Base-by-base conservation (phyloP, 192 early-diverging fungal species). In the Irineochytrium annulatum region DNA sequence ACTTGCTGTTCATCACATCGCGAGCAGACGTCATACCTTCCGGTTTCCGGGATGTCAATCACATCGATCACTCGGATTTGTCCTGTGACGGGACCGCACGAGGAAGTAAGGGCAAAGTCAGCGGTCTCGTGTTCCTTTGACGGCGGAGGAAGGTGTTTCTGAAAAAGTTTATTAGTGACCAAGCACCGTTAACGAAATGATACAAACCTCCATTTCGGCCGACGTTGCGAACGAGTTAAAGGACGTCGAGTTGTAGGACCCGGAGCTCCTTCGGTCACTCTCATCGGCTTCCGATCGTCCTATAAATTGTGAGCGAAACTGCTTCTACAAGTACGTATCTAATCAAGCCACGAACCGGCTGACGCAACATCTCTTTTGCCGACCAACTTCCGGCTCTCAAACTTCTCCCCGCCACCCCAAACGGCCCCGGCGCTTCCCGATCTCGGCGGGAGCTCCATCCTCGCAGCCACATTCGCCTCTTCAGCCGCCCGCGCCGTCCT, bases 1-100 rank as follows among this genome's bases (percentile, higher is more conserved):
- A 20, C 52, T 44, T 72, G 55, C n/a, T 53, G 32, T 14, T 61
- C 5, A 39, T 17, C 59, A 43, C 34, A 24, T 48, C 46, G 33
- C 20, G 27, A 43, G 31, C 54, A 37, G 24, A 49, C 46, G 17
- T 49, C 6, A 24, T 65, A 72, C 65, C 69, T 35, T 24, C 59
- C 70, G 44, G 63, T 65, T 41, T 54, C 52, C n/a, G 60, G 67
- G 3, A 65, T 41, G 39, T 45, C 55, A 19, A 41, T n/a, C 27
- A 82, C 63, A 59, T 71, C 76, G 28, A 79, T 39, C 14, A 68
- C 68, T 17, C 73, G 64, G 19, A 80, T 60, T 13, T 70, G 61
- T 6, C 55, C 58, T 2, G 63, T 27, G 20, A 67, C 49, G 8
- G 81, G 81, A 0, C 81, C 81, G 51, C 67, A 74, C 1, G 43